Conservation (phyloP, 2,329 filamentous ascomycete species). For the Neopestalotiopsis rosae region DNA sequence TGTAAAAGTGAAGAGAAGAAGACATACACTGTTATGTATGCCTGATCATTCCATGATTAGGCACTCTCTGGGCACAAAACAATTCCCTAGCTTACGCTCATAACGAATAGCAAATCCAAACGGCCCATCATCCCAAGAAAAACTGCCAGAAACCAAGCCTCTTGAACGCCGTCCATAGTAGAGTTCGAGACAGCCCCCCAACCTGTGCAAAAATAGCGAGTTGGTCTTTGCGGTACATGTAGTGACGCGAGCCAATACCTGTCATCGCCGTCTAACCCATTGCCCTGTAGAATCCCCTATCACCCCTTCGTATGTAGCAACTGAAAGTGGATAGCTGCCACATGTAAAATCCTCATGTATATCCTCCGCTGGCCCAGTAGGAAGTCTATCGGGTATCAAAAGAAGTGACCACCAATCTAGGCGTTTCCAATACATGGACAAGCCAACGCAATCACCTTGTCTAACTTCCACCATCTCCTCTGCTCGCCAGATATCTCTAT, state of each 20-base stretch:
- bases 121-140: background rate
- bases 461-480: slow-evolving; percentile 8
- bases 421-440: slow-evolving; percentile 1
- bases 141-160: slow-evolving; percentile 6
- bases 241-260: background rate
- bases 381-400: slow-evolving; percentile 45
- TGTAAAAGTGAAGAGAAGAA: slow-evolving; percentile 4
- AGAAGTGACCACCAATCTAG: slow-evolving; percentile 24
- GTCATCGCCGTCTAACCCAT: background rate
- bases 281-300: background rate
- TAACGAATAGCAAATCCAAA: background rate
- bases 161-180: slow-evolving; percentile 4
- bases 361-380: slow-evolving; percentile 11
- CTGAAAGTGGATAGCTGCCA: background rate
- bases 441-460: slow-evolving; percentile 4
- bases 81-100: slow-evolving; percentile 2
- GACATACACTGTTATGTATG: background rate
- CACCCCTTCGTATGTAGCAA: background rate
- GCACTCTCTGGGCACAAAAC: background rate
- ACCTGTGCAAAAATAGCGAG: background rate
- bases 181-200: background rate
- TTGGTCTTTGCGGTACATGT: background rate
- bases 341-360: background rate
- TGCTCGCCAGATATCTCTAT: background rate
- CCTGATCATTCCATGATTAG: background rate